A percentile compares a stretch with the other conserved stretches of the same genome.
Evolutionary conservation across 1,284 basidiomycete species (phyloP).

Genomic region (Tilletiopsis washingtonensis): DNA sequence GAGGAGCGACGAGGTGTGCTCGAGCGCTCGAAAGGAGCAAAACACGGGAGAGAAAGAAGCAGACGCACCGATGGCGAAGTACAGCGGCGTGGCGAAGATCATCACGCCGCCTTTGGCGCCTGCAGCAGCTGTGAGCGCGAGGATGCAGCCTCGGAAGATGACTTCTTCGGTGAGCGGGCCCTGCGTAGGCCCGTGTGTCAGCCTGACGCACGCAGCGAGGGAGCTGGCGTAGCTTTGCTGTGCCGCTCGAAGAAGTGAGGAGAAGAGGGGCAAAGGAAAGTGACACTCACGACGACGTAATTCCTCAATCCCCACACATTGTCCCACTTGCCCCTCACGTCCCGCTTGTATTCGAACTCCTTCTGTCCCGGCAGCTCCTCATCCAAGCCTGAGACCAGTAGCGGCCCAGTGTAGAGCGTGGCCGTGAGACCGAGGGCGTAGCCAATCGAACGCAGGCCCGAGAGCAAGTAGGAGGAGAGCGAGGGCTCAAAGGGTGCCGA

Average conservation of each 20-base stretch:
- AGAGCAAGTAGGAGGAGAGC: constrained; percentile 4
- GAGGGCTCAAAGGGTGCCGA: constrained; percentile 23
- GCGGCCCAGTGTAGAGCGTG: constrained; percentile 71
- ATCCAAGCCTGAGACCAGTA: constrained; percentile 61
- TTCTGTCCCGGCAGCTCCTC: constrained; percentile 59
- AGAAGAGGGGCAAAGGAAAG: background rate
- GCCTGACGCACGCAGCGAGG: too few species aligned
- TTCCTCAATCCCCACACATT: constrained; percentile 64
- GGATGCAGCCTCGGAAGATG: constrained; percentile 77
- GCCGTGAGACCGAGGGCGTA: constrained; percentile 64
- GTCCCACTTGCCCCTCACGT: constrained; percentile 48
- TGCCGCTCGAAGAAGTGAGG: background rate
- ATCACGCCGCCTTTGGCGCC: constrained; percentile 57
- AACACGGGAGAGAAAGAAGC: background rate
- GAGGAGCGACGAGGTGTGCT: too few species aligned
- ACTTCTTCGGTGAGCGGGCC: constrained; percentile 87
- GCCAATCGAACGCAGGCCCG: constrained; percentile 9
- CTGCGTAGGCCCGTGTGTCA: constrained; percentile 48
- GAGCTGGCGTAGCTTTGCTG: too few species aligned
- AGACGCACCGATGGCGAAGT: constrained; percentile 62
- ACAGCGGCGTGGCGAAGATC: constrained; percentile 72
- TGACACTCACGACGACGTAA: constrained; percentile 61
- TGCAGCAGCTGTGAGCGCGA: constrained; percentile 56
- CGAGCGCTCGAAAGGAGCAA: too few species aligned
- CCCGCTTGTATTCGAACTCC: constrained; percentile 24